Conservation (phyloP, 345 rosid genomes). For the Lepidium africanum region DNA sequence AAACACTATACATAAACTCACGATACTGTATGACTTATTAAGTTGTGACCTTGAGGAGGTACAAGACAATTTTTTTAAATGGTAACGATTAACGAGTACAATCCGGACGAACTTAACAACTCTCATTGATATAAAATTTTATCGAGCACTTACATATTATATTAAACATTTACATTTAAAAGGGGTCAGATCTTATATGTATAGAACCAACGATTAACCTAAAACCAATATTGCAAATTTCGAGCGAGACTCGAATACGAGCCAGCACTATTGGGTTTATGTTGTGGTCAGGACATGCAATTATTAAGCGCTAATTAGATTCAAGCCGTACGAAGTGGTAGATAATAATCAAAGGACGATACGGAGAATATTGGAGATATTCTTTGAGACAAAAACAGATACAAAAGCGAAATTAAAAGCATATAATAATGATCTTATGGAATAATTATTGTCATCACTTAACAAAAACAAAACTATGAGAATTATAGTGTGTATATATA, state of each 20-base stretch:
- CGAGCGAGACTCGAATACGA: too few relatives aligned
- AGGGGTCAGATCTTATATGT: too few relatives aligned
- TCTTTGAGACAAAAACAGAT: neutral
- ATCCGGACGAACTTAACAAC: too few relatives aligned
- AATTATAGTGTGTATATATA: neutral
- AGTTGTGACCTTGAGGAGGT: neutral
- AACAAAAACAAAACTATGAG: neutral
- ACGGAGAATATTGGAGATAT: conserved; percentile 6
- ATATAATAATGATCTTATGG: neutral
- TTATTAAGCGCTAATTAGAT: conserved; percentile 14
- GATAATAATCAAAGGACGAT: conserved; percentile 23
- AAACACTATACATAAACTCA: neutral
- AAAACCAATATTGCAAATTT: too few relatives aligned
- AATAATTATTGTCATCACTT: neutral
- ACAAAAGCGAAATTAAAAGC: neutral
- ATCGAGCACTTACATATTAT: too few relatives aligned
- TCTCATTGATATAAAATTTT: too few relatives aligned
- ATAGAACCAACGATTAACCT: too few relatives aligned
- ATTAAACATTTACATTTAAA: too few relatives aligned
- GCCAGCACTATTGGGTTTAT: neutral
- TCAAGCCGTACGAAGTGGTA: conserved; percentile 21
- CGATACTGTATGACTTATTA: neutral
- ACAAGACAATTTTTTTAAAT: too few relatives aligned
- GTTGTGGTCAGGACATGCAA: conserved; percentile 1
- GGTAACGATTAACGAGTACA: too few relatives aligned